Evolutionary conservation across 2,329 filamentous ascomycete species (phyloP), one percentile per base, ranked within the genome.

Genomic region (Shiraia sp.): DNA sequence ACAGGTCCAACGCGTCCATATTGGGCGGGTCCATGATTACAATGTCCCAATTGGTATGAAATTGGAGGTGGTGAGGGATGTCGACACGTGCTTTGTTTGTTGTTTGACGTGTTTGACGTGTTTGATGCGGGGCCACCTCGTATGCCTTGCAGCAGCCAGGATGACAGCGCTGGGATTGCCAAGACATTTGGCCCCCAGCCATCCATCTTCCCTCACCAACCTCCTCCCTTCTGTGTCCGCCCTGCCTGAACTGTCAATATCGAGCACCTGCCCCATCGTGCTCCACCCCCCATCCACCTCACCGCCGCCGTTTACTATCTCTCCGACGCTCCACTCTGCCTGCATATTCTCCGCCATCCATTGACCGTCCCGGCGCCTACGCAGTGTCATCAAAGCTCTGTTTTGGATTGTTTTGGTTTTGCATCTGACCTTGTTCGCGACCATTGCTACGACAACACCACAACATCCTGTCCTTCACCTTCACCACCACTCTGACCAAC

Each of bases 1-100:
- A 80, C 24, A 81, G 68, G 42, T 72, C 69, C 14, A 78, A 70
- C 46, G 72, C 73, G 40, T 79, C 75, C 57, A 81, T 73, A 52
- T 78, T 72, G 43, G 77, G 75, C 28, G 71, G 49, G 34, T 60
- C 53, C 60, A 63, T 66, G 17, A 15, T 48, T 38, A 42, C 29
- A 13, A 32, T 32, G 40, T 17, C n/a, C 13, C 15, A n/a, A 26
- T 17, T 4, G 15, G 24, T 17, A 32, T 34, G 13, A 15, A 32
- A 17, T 19, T 15, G 24, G 24, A 12, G 23, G 32, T 9, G 14
- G 13, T 12, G 7, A 28, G 27, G 22, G 25, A 2, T 28, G 45
- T 39, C 25, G 15, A 24, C 14, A 4, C 26, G 36, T 24, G n/a
- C 31, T 28, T 33, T 32, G 31, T 32, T 36, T 47, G 40, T n/a